These are phyloP conservation scores for Eurotiales sp. DNA, from an alignment of 2,329 filamentous ascomycete genomes.

Conservation along the genomic window DNA sequence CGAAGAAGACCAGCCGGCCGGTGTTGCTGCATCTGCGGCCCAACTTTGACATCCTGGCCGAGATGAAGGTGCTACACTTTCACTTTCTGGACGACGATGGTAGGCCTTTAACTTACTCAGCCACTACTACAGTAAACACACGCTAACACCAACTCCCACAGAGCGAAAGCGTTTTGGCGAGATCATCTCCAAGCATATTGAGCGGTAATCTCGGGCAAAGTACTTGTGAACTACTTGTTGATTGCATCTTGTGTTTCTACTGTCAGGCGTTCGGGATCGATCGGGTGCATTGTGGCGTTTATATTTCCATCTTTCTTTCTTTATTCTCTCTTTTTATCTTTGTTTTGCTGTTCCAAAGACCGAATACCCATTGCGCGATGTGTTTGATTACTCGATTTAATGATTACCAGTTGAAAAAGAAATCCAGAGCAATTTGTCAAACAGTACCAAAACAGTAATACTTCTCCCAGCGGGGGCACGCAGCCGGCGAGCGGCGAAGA, in stretches of 20 bases:
- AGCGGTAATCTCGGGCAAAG: too few species aligned
- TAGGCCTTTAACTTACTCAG: conserved; percentile 19
- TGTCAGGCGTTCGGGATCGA: conserved; percentile 4
- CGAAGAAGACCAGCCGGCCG: conserved; percentile 37
- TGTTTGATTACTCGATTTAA: neutral
- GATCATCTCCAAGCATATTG: conserved; percentile 8
- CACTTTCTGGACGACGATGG: conserved; percentile 38
- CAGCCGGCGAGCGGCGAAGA: too few species aligned
- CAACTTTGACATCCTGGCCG: conserved; percentile 39
- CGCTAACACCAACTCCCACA: conserved; percentile 16
- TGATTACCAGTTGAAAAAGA: too few species aligned
- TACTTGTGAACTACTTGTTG: neutral
- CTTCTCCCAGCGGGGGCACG: too few species aligned
- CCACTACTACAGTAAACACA: too few species aligned
- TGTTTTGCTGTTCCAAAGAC: too few species aligned
- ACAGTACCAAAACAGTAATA: too few species aligned
- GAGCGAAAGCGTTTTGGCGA: conserved; percentile 31
- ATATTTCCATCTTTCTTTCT: neutral
- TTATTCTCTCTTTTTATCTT: neutral
- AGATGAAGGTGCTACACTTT: conserved; percentile 37
- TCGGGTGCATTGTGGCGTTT: conserved; percentile 11
- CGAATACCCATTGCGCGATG: conserved; percentile 10
- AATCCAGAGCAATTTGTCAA: too few species aligned
- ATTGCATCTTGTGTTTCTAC: too few species aligned
- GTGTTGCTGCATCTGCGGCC: conserved; percentile 35